phyloP scores from a whole-genome alignment of 352 stramenopile species.

The Globisporangium rhizosaccharum region DNA sequence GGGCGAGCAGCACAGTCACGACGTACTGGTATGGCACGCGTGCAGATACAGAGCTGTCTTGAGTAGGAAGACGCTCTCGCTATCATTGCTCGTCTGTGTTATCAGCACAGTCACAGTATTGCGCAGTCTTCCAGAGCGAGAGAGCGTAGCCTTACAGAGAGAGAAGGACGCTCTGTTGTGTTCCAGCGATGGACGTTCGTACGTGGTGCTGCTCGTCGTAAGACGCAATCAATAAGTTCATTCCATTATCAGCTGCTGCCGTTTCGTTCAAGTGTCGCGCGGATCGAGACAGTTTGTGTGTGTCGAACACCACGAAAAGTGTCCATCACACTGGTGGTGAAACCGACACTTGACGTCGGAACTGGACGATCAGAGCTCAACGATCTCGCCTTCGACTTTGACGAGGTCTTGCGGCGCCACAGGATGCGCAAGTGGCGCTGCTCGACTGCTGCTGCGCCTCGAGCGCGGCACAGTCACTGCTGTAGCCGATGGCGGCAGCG shows the following conservation, averaged over 20 bases:
- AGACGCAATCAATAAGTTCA: not conserved
- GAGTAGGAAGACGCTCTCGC: no score
- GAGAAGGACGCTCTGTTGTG: not conserved
- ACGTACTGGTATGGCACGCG: no score
- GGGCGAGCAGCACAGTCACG: no score
- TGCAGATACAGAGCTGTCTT: no score
- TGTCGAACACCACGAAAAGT: no score
- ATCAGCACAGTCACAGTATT: no score
- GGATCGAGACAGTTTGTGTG: not conserved
- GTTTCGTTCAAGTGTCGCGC: not conserved
- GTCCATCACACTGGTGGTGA: no score
- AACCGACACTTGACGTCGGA: not conserved
- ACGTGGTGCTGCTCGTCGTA: not conserved
- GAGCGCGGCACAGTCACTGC: not conserved
- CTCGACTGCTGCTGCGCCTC: not conserved
- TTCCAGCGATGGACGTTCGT: no score
- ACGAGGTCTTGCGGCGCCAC: constrained; percentile 38
- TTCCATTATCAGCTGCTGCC: not conserved
- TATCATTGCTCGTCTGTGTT: no score
- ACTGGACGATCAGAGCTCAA: constrained; percentile 32
- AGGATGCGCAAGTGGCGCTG: constrained; percentile 11
- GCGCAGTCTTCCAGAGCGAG: no score
- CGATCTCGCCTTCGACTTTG: constrained; percentile 54
- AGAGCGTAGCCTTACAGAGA: not conserved
- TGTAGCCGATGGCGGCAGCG: not conserved